These are phyloP conservation scores for Aspergillus sp. DNA, from an alignment of 2,329 filamentous ascomycete species.

Conservation along the genomic window DNA sequence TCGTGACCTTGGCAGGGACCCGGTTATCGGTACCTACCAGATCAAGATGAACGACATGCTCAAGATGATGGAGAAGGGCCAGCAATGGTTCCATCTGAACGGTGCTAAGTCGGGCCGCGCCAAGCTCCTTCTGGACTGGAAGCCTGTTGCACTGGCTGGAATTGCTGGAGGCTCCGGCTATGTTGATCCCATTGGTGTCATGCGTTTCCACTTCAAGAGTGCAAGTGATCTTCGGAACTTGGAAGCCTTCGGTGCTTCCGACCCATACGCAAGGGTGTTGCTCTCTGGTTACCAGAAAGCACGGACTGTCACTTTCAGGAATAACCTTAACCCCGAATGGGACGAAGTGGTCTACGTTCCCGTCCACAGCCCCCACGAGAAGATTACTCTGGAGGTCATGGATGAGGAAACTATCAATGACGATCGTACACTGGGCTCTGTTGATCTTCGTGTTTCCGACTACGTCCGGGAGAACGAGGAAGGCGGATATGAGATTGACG, in stretches of 20 bases:
- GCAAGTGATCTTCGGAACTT: constrained; percentile 85
- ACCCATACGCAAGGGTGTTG: constrained; percentile 86
- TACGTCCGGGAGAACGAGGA: constrained; percentile 76
- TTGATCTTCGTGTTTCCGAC: constrained; percentile 76
- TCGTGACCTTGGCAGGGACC: constrained; percentile 79
- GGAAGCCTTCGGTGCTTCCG: constrained; percentile 94
- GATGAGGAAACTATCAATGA: constrained; percentile 90
- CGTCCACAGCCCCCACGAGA: constrained; percentile 80
- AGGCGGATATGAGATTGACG: constrained; percentile 78
- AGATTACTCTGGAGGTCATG: constrained; percentile 89
- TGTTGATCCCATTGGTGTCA: constrained; percentile 88
- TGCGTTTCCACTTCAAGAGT: constrained; percentile 87
- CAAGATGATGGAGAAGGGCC: constrained; percentile 84
- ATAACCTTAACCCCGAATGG: constrained; percentile 93
- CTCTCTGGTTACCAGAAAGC: constrained; percentile 89
- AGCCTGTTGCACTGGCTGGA: constrained; percentile 84
- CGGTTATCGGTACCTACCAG: constrained; percentile 86
- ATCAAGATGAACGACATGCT: constrained; percentile 95
- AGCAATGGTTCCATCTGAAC: constrained; percentile 92
- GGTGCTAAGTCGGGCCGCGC: constrained; percentile 79
- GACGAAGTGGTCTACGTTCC: constrained; percentile 95
- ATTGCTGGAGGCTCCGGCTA: constrained; percentile 79
- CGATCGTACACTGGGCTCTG: constrained; percentile 80
- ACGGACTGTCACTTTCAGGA: constrained; percentile 92
- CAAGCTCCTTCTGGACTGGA: constrained; percentile 93